Evolutionary conservation across 306 rosid species (phyloP).

Genomic region (Malus orientalis): DNA sequence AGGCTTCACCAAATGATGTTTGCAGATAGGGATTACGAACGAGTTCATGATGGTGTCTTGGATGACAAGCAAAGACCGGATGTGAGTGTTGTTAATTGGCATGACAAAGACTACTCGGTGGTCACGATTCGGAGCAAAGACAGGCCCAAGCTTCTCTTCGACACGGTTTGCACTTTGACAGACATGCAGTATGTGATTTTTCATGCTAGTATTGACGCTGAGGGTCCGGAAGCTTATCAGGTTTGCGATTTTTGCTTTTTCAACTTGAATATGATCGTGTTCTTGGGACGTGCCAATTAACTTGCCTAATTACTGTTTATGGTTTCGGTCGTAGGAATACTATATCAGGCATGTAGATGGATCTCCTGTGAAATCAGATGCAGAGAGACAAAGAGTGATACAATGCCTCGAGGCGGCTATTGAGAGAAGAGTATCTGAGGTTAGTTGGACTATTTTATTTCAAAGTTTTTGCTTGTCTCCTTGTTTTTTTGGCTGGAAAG

Average conservation of each 20-base stretch:
- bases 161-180: constrained; percentile 88
- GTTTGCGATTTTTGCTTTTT: constrained; percentile 25
- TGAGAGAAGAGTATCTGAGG: constrained; percentile 92
- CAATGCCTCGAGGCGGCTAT: constrained; percentile 96
- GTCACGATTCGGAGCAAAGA: constrained; percentile 75
- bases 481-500: background rate
- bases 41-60: constrained; percentile 35
- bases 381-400: constrained; percentile 90
- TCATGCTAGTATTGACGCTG: constrained; percentile 80
- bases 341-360: constrained; percentile 87
- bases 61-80: constrained; percentile 66
- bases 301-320: constrained; percentile 16
- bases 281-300: background rate
- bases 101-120: constrained; percentile 75
- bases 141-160: constrained; percentile 90
- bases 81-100: constrained; percentile 77
- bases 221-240: constrained; percentile 89
- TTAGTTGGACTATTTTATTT: constrained; percentile 6
- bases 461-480: background rate
- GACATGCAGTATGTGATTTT: constrained; percentile 94
- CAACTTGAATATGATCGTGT: background rate
- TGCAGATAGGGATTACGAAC: constrained; percentile 84
- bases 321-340: constrained; percentile 57
- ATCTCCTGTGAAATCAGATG: constrained; percentile 93
- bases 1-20: constrained; percentile 99